Conservation (phyloP, 495 filamentous ascomycete genomes). For the Chaetomium cochliodes region DNA sequence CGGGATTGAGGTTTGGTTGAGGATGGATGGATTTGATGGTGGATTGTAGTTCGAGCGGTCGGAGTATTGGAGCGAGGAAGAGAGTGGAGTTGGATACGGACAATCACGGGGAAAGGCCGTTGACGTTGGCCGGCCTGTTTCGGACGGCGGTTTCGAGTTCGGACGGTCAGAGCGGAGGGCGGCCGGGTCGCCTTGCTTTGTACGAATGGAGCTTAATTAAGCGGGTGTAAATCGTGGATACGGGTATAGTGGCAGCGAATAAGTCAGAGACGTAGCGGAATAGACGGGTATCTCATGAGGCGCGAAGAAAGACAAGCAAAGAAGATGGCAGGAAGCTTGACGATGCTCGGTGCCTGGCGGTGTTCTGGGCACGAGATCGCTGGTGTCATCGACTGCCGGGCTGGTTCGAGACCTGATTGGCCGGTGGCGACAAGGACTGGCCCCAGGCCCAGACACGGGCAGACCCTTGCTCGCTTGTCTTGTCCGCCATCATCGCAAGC, state of each 20-base stretch:
- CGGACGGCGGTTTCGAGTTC: conserved; percentile 9
- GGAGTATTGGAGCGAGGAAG: background rate
- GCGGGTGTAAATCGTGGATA: background rate
- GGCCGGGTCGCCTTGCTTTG: background rate
- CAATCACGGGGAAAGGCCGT: background rate
- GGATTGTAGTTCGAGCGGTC: background rate
- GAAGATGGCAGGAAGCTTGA: background rate
- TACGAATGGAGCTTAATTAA: background rate
- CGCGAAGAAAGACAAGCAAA: background rate
- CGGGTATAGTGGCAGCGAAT: background rate
- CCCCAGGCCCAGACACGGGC: too few species aligned
- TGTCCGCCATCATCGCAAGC: too few species aligned
- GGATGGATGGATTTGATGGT: background rate
- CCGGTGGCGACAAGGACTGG: background rate
- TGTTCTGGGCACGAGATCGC: conserved; percentile 4
- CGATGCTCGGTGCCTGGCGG: conserved; percentile 10
- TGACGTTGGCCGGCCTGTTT: conserved; percentile 5
- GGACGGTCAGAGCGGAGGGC: background rate
- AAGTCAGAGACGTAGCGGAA: background rate
- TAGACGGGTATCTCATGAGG: conserved; percentile 4
- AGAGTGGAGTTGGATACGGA: background rate
- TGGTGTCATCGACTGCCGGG: conserved; percentile 11
- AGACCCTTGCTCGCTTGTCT: background rate
- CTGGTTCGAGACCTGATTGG: background rate
- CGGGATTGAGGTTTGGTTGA: background rate